Evolutionary conservation across 2,329 filamentous ascomycete species (phyloP).

Genomic region (Colletotrichum spaethianum): DNA sequence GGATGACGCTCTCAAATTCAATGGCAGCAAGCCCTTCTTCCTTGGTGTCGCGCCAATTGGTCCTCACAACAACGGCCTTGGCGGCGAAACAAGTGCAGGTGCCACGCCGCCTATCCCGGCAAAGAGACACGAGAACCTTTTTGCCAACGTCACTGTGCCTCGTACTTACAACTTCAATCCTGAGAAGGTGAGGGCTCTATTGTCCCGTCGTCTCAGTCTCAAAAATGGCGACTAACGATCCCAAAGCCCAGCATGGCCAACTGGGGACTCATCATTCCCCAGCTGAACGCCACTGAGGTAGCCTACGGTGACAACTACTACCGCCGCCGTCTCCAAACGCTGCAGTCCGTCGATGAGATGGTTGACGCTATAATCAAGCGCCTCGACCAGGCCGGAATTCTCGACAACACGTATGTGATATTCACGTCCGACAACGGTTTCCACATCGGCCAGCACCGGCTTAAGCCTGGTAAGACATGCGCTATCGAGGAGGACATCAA

Average conservation of each 20-base stretch:
- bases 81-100: slow-evolving; percentile 31
- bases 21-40: slow-evolving; percentile 74
- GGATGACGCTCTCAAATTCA: slow-evolving; percentile 67
- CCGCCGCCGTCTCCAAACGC: slow-evolving; percentile 63
- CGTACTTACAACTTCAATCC: slow-evolving; percentile 78
- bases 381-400: slow-evolving; percentile 65
- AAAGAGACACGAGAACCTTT: slow-evolving; percentile 73
- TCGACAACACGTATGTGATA: slow-evolving; percentile 73
- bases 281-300: slow-evolving; percentile 57
- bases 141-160: slow-evolving; percentile 71
- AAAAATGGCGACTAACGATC: background rate
- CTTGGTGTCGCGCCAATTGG: slow-evolving; percentile 76
- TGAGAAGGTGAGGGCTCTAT: slow-evolving; percentile 57
- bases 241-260: slow-evolving; percentile 56
- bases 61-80: slow-evolving; percentile 70
- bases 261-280: slow-evolving; percentile 60
- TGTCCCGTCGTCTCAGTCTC: background rate
- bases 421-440: slow-evolving; percentile 74
- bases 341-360: slow-evolving; percentile 70
- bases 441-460: slow-evolving; percentile 71
- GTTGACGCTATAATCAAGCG: slow-evolving; percentile 61
- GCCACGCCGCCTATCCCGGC: slow-evolving; percentile 67
- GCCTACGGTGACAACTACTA: slow-evolving; percentile 67
- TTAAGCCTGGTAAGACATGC: slow-evolving; percentile 71
- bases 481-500: slow-evolving; percentile 73